Percentiles rank a stretch among this genome's conserved stretches.
phyloP scores from a whole-genome alignment of 148 eudicot species.

The Chenopodium quinoa region DNA sequence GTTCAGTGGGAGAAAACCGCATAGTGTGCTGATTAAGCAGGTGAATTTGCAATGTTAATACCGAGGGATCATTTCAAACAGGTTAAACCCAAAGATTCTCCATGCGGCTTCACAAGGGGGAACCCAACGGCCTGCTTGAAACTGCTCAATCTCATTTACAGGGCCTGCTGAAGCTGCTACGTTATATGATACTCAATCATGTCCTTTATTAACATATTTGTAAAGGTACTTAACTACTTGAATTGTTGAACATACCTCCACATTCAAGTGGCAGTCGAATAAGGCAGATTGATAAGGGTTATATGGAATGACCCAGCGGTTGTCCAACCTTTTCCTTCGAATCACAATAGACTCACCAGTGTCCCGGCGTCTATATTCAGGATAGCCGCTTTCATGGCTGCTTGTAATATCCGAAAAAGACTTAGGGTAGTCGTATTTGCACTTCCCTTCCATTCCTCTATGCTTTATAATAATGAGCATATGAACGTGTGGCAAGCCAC shows the following conservation, averaged over 20 bases:
- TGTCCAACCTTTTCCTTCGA: not conserved
- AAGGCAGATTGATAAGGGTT: not conserved
- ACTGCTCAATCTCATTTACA: not conserved
- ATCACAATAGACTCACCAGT: not conserved
- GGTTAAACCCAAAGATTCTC: not conserved
- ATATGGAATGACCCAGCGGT: not conserved
- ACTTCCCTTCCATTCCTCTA: not conserved
- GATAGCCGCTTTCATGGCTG: not conserved
- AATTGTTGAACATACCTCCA: no score
- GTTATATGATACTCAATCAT: not conserved
- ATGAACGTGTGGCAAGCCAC: not conserved
- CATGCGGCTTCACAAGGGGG: constrained; percentile 7
- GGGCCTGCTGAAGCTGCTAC: not conserved
- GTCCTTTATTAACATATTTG: no score
- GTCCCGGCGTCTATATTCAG: not conserved
- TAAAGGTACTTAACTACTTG: no score
- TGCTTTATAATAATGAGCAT: not conserved
- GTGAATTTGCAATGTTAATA: no score
- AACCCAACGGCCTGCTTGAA: not conserved
- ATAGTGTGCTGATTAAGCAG: no score
- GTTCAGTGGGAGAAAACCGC: no score
- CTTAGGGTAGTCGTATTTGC: not conserved
- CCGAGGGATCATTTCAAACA: not conserved
- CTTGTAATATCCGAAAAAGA: not conserved
- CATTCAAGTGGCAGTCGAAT: not conserved